A percentile compares a stretch with the other conserved stretches of the same genome.
phyloP scores from a whole-genome alignment of 1,284 basidiomycete genomes.

The Moniliophthora roreri region DNA sequence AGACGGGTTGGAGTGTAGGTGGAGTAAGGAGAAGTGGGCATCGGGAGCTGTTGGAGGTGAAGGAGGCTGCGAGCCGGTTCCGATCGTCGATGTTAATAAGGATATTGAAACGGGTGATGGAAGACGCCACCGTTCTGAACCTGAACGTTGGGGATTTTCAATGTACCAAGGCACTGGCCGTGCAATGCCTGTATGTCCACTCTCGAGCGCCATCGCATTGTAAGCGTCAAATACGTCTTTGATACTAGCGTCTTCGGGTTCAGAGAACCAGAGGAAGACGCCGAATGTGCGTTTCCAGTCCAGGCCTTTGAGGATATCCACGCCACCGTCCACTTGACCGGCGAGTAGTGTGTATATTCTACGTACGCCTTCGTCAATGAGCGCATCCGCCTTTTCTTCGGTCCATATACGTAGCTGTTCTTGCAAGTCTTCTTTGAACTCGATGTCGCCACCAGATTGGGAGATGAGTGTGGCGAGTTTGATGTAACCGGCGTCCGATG shows the following conservation, averaged over 20 bases:
- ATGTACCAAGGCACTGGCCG: slow-evolving; percentile 73
- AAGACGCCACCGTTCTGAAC: slow-evolving; percentile 16
- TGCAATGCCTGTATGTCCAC: slow-evolving; percentile 42
- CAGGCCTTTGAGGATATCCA: slow-evolving; percentile 76
- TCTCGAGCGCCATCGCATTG: slow-evolving; percentile 42
- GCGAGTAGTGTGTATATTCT: slow-evolving; percentile 86
- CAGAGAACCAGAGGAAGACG: slow-evolving; percentile 88
- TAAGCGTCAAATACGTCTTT: slow-evolving; percentile 73
- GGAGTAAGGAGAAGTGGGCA: slow-evolving; percentile 82
- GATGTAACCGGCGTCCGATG: slow-evolving; percentile 76
- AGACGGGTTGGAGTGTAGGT: slow-evolving; percentile 69
- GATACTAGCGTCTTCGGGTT: slow-evolving; percentile 72
- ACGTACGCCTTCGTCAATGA: slow-evolving; percentile 71
- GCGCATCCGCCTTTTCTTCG: slow-evolving; percentile 71
- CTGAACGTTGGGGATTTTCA: slow-evolving; percentile 29
- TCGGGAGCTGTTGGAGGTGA: slow-evolving; percentile 43
- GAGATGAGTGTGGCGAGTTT: slow-evolving; percentile 92
- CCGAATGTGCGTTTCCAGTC: slow-evolving; percentile 98
- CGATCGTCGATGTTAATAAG: slow-evolving; percentile 28
- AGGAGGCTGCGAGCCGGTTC: slow-evolving; percentile 34
- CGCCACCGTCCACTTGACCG: slow-evolving; percentile 70
- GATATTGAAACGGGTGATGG: slow-evolving; percentile 21
- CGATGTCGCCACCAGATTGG: slow-evolving; percentile 82
- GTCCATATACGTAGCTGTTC: slow-evolving; percentile 87
- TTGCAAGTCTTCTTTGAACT: slow-evolving; percentile 74